A percentile compares a stretch with the other conserved stretches of the same genome.
Evolutionary conservation across 805 yeast species (phyloP).

Genomic region (Ogataea nitratoaversa): DNA sequence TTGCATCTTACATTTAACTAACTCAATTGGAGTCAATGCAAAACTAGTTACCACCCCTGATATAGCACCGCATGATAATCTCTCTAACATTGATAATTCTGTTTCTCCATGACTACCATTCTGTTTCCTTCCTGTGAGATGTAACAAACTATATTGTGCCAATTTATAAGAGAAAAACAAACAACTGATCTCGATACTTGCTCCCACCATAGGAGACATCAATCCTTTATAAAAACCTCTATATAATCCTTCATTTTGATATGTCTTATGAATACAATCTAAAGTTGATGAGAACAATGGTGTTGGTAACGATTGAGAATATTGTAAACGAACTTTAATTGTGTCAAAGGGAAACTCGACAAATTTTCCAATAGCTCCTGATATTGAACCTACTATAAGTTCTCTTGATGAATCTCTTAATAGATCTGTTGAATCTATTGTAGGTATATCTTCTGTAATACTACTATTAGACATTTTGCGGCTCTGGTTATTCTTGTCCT

Average conservation of each 20-base stretch:
- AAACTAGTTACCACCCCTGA: constrained; percentile 82
- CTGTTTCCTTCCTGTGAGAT: constrained; percentile 21
- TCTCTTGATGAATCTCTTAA: constrained; percentile 34
- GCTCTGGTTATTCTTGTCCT: too few species aligned
- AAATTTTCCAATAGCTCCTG: constrained; percentile 82
- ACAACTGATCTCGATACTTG: constrained; percentile 83
- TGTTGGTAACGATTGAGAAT: constrained; percentile 55
- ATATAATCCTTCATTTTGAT: constrained; percentile 60
- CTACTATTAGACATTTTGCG: too few species aligned
- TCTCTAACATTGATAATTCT: constrained; percentile 24
- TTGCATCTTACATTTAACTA: constrained; percentile 84
- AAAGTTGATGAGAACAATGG: constrained; percentile 55
- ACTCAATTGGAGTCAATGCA: constrained; percentile 86
- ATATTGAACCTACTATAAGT: constrained; percentile 45
- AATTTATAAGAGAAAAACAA: constrained; percentile 64
- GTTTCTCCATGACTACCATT: constrained; percentile 7
- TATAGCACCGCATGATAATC: constrained; percentile 67
- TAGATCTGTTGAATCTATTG: constrained; percentile 10
- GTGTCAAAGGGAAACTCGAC: constrained; percentile 94
- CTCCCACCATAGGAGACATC: constrained; percentile 80
- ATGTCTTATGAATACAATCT: constrained; percentile 62
- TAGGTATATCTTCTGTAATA: not conserved
- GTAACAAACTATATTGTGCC: constrained; percentile 34
- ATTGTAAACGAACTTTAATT: constrained; percentile 77
- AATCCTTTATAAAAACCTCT: constrained; percentile 77